These are phyloP conservation scores for Pistacia integerrima DNA, from an alignment of 345 rosid species.

Conservation along the genomic window DNA sequence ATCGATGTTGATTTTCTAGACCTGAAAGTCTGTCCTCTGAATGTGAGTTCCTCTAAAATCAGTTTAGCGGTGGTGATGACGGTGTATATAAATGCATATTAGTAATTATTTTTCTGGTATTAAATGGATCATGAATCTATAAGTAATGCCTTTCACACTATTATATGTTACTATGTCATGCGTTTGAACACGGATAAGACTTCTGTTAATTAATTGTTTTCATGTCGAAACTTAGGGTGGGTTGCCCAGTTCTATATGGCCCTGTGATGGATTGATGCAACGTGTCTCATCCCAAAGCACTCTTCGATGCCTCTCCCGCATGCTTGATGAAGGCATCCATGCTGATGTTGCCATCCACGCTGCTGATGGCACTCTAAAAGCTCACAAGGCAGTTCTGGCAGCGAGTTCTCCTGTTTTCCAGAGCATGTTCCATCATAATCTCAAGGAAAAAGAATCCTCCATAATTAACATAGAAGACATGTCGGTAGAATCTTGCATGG, in stretches of 20 bases:
- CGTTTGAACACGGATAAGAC: not conserved
- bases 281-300: constrained; percentile 59
- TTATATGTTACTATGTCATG: not conserved
- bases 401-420: constrained; percentile 89
- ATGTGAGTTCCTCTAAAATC: constrained; percentile 50
- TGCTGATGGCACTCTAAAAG: constrained; percentile 68
- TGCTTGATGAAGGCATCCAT: constrained; percentile 80
- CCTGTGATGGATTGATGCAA: constrained; percentile 63
- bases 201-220: constrained; percentile 3
- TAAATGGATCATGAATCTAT: not conserved
- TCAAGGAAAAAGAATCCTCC: constrained; percentile 90
- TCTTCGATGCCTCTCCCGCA: constrained; percentile 75
- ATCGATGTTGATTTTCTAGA: constrained; percentile 97
- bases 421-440: constrained; percentile 91
- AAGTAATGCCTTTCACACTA: not conserved
- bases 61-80: constrained; percentile 1
- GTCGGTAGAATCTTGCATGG: constrained; percentile 78
- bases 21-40: constrained; percentile 63
- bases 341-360: constrained; percentile 79
- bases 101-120: not conserved
- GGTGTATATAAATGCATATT: not conserved
- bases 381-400: constrained; percentile 84
- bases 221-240: constrained; percentile 55
- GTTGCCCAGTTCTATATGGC: constrained; percentile 72
- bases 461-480: constrained; percentile 79